Evolutionary conservation across 2,329 filamentous ascomycete species (phyloP), one percentile per base, ranked within the genome.

Genomic region (Ascochyta pisi): DNA sequence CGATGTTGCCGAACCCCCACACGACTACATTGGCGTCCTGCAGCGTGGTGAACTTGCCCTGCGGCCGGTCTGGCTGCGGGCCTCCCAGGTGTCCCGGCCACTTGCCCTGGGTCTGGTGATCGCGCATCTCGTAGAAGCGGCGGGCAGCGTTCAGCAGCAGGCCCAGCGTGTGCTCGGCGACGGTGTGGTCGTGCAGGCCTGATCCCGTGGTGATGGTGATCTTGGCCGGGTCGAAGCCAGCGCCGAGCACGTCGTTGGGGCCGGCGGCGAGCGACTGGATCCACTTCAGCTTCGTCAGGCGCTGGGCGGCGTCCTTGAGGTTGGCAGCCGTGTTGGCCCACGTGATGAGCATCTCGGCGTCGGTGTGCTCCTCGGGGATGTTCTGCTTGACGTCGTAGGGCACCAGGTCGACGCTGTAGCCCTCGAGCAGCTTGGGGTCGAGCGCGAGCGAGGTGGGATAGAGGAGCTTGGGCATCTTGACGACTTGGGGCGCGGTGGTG

Each of bases 1-100:
- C 86, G 48, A 89, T 88, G 73, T 88, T 89, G 52, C 86, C 86
- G 65, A 85, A 88, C 10, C 86, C 86, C 86, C 86, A 88, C 65
- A 88, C 78, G 29, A 84, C 73, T 3, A 88, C 77, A 62, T 80
- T 80, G 6, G 86, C 84, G 57, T 83, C 83, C 35, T 84, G 79
- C 61, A 89, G 78, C 8, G 84, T 84, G 3, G 83, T 86, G 75
- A 88, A 88, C 10, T 78, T 75, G 41, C 79, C 82, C 48, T 77
- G 77, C 4, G 84, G 84, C 16, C 84, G 78, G 61, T 86, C 84
- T 9, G 83, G 83, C 74, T 86, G 84, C 7, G 84, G 79, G 0
- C 86, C 86, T 55, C 86, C 85, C 1, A 89, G 81, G 67, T 88
- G 85, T 3, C 70, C 78, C 0, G 86, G 84, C 86, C 86, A 89